Evolutionary conservation across 176 grass and related monocot genomes (phyloP).

Genomic region (Carex littledalei): DNA sequence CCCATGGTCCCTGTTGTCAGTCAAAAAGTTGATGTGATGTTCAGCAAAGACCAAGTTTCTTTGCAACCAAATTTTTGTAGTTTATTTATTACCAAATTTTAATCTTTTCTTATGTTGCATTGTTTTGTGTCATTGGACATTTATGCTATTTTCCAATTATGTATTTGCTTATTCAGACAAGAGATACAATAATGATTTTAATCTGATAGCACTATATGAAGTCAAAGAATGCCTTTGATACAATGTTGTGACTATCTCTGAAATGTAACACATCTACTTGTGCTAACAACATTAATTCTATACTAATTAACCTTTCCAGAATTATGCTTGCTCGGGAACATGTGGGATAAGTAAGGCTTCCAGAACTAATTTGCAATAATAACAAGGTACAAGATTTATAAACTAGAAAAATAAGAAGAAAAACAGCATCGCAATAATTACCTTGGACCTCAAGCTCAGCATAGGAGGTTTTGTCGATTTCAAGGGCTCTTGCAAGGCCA

Average conservation of each 20-base stretch:
- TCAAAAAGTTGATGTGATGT: background rate
- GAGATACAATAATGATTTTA: background rate
- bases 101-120: background rate
- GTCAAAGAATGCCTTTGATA: background rate
- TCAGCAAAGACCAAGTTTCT: background rate
- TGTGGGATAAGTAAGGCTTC: background rate
- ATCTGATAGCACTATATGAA: background rate
- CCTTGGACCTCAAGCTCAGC: conserved; percentile 52
- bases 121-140: background rate
- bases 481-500: conserved; percentile 83
- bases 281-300: background rate
- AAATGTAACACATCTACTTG: background rate
- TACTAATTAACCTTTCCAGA: background rate
- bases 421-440: background rate
- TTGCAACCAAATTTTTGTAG: background rate
- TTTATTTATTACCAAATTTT: background rate
- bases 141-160: background rate
- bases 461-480: conserved; percentile 89
- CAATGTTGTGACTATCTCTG: background rate
- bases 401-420: background rate
- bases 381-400: background rate
- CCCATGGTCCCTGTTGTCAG: conserved; percentile 52
- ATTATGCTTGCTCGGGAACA: background rate
- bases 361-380: too few relatives aligned
- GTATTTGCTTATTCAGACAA: background rate